Evolutionary conservation across 371 early-diverging fungal genomes (phyloP), one percentile per base, ranked within the genome.

Genomic region (Lichtheimia ramosa): DNA sequence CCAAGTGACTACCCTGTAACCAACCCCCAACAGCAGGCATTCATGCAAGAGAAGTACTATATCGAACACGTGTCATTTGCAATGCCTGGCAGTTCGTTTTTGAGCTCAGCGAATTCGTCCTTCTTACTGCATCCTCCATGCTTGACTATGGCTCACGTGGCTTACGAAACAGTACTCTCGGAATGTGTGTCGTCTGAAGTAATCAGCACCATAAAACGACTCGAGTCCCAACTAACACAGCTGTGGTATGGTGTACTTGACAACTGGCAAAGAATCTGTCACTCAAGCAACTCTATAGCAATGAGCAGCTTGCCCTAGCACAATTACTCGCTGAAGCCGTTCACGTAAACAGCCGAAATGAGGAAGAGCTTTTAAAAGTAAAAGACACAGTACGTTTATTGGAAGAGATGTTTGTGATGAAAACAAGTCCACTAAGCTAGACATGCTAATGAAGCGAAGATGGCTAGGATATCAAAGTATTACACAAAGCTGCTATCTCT

Each of bases 401-500:
- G 39, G 16, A 21, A 12, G 15, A 27, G 25, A 25, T 25, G 25
- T 25, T n/a, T 25, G 25, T 24, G 5, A 6, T 12, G n/a, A n/a
- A n/a, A n/a, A n/a, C n/a, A 15, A 16, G 28, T 5, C 6, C 39
- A 27, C 12, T 1, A n/a, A 24, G 28, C 23, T 54, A 23, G 0
- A 12, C 14, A 0, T 15, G 1, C 43, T 43, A n/a, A 23, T 14
- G 10, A n/a, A 21, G 13, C 10, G 12, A 42, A 77, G 77, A 77
- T 77, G 74, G 60, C 57, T 43, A 66, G 71, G 57, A 69, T 77
- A 15, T 59, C 71, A 0, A 25, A 49, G 4, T 78, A 78, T 55
- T 65, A 73, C 46, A 73, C 69, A 15, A 78, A 78, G 21, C 50
- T 78, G 8, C 41, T 67, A 42, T 69, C 73, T 0, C 24, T 78